Evolutionary conservation across 768 basidiomycete species (phyloP).

Genomic region (Lentinula sp.): DNA sequence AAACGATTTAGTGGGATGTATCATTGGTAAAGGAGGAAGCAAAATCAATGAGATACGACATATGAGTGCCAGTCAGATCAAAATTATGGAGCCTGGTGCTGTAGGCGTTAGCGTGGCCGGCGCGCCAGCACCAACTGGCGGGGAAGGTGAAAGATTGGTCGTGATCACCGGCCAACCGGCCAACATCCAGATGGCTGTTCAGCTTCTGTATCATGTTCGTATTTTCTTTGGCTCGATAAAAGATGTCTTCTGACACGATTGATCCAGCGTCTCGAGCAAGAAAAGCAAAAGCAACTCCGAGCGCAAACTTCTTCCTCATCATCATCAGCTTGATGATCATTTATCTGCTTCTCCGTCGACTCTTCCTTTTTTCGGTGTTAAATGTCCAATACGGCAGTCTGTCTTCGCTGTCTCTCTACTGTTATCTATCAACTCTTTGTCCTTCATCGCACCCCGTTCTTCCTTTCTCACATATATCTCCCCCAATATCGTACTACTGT

Average conservation of each 20-base stretch:
- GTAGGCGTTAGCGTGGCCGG: slow-evolving; percentile 62
- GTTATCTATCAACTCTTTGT: neutral
- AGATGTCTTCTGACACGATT: neutral
- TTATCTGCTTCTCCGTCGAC: neutral
- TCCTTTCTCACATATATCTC: neutral
- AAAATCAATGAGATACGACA: slow-evolving; percentile 99
- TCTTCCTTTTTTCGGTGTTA: neutral
- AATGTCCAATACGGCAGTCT: neutral
- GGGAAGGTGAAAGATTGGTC: slow-evolving; percentile 87
- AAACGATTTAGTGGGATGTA: slow-evolving; percentile 93
- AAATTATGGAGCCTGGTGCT: slow-evolving; percentile 97
- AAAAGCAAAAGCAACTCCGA: slow-evolving; percentile 79
- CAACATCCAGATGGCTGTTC: slow-evolving; percentile 96
- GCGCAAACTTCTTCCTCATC: slow-evolving; percentile 18
- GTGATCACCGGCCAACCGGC: slow-evolving; percentile 94
- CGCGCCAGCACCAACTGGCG: slow-evolving; percentile 54
- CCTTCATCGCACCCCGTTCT: neutral
- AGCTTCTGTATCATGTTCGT: slow-evolving; percentile 80
- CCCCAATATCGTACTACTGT: neutral
- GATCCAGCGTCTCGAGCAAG: slow-evolving; percentile 74
- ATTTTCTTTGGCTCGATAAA: neutral
- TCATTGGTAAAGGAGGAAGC: slow-evolving; percentile 96
- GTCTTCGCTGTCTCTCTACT: neutral
- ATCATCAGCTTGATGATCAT: neutral
- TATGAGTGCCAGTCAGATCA: slow-evolving; percentile 93